phyloP scores from a whole-genome alignment of 2,329 filamentous ascomycete genomes.

The Xylariaceae sp. region DNA sequence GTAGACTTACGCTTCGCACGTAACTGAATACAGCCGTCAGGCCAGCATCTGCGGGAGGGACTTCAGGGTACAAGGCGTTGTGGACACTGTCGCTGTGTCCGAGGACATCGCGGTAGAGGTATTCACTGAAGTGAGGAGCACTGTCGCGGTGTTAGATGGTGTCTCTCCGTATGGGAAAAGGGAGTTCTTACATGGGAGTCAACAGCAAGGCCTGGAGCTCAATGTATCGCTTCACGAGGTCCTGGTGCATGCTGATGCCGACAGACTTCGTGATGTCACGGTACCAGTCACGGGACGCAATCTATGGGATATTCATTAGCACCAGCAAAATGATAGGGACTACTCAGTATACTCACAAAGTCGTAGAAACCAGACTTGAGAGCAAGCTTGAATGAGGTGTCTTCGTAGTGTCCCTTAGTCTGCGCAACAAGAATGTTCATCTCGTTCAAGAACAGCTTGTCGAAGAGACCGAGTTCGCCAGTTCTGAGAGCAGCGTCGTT shows the following conservation, averaged over 20 bases:
- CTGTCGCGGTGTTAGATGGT: conserved; percentile 8
- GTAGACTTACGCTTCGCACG: conserved; percentile 44
- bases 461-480: conserved; percentile 86
- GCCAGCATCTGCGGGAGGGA: conserved; percentile 58
- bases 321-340: conserved; percentile 41
- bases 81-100: conserved; percentile 73
- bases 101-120: conserved; percentile 89
- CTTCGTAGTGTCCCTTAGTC: conserved; percentile 70
- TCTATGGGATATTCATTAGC: conserved; percentile 81
- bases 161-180: background rate
- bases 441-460: conserved; percentile 89
- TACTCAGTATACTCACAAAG: conserved; percentile 41
- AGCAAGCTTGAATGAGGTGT: conserved; percentile 79
- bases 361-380: conserved; percentile 85
- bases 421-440: conserved; percentile 79
- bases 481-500: conserved; percentile 53
- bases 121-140: conserved; percentile 89
- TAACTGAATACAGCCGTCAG: conserved; percentile 80
- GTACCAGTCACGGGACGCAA: conserved; percentile 57
- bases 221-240: conserved; percentile 73
- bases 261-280: conserved; percentile 43
- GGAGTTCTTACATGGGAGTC: conserved; percentile 53
- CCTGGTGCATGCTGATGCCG: conserved; percentile 80
- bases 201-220: conserved; percentile 81
- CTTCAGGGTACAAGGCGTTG: conserved; percentile 67